Conservation (phyloP, 306 rosid genomes). For the Inga leiocalycina region DNA sequence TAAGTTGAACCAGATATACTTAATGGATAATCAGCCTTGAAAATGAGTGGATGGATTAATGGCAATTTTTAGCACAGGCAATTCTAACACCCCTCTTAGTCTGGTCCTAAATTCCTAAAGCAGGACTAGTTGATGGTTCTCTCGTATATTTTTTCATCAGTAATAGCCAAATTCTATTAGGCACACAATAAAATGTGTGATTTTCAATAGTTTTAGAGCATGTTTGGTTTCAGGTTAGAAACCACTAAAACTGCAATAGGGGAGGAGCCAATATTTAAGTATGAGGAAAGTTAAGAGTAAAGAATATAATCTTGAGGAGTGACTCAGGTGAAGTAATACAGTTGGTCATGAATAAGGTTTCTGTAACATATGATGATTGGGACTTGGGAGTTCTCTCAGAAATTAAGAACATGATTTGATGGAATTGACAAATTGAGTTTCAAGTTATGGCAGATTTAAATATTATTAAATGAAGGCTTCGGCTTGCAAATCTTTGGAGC, state of each 20-base stretch:
- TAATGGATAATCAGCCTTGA: conserved; percentile 3
- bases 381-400: no score
- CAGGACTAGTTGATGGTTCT: not conserved
- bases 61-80: not conserved
- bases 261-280: not conserved
- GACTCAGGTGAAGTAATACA: no score
- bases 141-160: not conserved
- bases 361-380: no score
- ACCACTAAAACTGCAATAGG: no score
- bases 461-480: no score
- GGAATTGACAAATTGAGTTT: no score
- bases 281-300: not conserved
- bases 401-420: no score
- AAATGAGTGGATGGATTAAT: not conserved
- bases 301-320: no score
- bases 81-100: not conserved
- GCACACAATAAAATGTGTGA: not conserved
- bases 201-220: not conserved
- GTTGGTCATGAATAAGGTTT: no score
- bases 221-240: not conserved
- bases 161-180: not conserved
- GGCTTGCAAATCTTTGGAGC: no score
- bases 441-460: no score
- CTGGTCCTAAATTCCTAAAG: not conserved
- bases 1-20: conserved; percentile 13